Percentiles rank a stretch among this genome's conserved stretches.
Evolutionary conservation across 495 filamentous ascomycete genomes (phyloP).

Genomic region (Sporormia fimetaria): DNA sequence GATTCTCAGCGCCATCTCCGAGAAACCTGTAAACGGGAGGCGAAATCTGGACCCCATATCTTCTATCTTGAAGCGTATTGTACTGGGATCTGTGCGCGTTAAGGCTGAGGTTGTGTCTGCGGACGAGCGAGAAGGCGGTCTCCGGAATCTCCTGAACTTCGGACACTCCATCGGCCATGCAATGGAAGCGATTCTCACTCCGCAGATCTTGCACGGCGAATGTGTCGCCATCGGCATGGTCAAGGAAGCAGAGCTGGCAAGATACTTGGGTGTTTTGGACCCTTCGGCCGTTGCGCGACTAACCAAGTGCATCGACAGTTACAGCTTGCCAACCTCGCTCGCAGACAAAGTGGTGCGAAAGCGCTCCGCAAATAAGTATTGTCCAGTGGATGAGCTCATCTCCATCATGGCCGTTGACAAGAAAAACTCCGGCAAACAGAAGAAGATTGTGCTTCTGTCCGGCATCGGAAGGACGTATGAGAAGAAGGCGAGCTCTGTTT

Average conservation of each 20-base stretch:
- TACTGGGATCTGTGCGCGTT: conserved; percentile 76
- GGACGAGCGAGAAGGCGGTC: conserved; percentile 87
- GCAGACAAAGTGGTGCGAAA: conserved; percentile 75
- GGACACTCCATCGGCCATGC: conserved; percentile 98
- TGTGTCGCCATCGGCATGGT: conserved; percentile 97
- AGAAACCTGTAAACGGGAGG: conserved; percentile 38
- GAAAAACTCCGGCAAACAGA: conserved; percentile 93
- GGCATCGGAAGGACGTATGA: conserved; percentile 83
- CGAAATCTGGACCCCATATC: conserved; percentile 55
- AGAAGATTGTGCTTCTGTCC: conserved; percentile 92
- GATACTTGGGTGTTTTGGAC: conserved; percentile 78
- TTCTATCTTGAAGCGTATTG: conserved; percentile 69
- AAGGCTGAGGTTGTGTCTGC: conserved; percentile 89
- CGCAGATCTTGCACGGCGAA: conserved; percentile 90
- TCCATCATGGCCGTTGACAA: conserved; percentile 96
- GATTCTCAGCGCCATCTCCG: conserved; percentile 54
- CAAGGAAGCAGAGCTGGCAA: conserved; percentile 86
- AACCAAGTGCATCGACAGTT: conserved; percentile 85
- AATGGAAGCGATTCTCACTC: conserved; percentile 87
- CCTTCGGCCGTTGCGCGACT: conserved; percentile 81
- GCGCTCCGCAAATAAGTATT: conserved; percentile 76
- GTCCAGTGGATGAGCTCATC: conserved; percentile 79
- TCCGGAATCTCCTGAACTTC: conserved; percentile 92
- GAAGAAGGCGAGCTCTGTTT: conserved; percentile 72
- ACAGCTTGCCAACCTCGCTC: conserved; percentile 77